These are phyloP conservation scores for Kondoa subrosea DNA, from an alignment of 768 basidiomycete species.

Conservation along the genomic window DNA sequence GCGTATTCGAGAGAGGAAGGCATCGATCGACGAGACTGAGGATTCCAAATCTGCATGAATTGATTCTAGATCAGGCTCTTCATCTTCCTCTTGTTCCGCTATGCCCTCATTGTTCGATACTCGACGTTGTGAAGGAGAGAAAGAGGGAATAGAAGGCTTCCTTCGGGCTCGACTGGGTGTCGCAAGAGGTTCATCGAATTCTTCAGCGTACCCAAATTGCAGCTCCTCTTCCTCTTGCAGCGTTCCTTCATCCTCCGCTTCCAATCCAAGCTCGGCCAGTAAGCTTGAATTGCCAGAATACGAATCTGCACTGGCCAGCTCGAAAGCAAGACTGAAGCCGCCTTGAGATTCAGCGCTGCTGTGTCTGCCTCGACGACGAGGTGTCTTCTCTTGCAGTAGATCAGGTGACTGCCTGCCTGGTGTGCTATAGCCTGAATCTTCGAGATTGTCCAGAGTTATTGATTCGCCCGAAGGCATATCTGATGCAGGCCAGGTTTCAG, in stretches of 20 bases:
- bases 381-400: too few relatives aligned
- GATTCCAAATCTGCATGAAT: neutral
- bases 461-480: neutral
- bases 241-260: neutral
- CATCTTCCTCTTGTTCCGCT: neutral
- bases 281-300: neutral
- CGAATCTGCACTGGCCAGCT: neutral
- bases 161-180: neutral
- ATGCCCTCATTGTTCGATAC: neutral
- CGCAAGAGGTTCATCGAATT: neutral
- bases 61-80: neutral
- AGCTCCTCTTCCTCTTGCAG: neutral
- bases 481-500: neutral
- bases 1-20: neutral
- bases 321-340: neutral
- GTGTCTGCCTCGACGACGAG: neutral
- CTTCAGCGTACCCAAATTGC: neutral
- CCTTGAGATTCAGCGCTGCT: neutral
- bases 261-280: neutral
- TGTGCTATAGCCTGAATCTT: neutral
- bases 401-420: neutral
- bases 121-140: neutral
- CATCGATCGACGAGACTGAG: neutral
- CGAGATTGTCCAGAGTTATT: neutral
- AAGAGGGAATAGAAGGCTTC: neutral